Evolutionary conservation across 352 stramenopile species (phyloP), one percentile per base, ranked within the genome.

Genomic region (Thalassiosira sp.): DNA sequence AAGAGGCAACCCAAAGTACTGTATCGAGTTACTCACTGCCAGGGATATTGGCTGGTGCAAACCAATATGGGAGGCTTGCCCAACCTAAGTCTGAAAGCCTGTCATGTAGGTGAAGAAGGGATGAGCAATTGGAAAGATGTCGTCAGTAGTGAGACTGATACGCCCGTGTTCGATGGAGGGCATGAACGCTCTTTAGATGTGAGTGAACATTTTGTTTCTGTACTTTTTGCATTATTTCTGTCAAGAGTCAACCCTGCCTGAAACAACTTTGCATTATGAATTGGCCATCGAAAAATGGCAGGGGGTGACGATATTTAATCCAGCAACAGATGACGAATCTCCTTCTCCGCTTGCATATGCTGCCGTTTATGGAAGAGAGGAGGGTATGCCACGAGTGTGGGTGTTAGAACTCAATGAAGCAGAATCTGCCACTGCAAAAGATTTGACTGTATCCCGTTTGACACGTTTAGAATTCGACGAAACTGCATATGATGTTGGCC

Each of bases 61-160:
- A 98, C 95, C 22, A 98, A 98, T 89, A 91, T 94, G 58, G 94
- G 95, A 76, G 93, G 92, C 61, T 90, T 91, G 22, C 95, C 90
- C 18, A 98, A 99, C 82, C 96, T 98, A 75, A 96, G 97, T 70
- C 62, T 99, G 59, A 96, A 89, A 94, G 89, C 88, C 52, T 70
- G 90, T 88, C 45, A 76, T 82, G 10, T 88, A 58, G 72, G 81
- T 45, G 46, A 89, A 62, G 74, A 79, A 43, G 20, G 25, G 15
- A 62, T 72, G 35, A 77, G 90, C 7, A 63, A 95, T 51, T 98
- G 96, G 96, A 86, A 87, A 25, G 91, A 97, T 70, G 82, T 97
- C 20, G 56, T 60, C 20, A 27, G 46, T 52, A 59, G 40, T 16
- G 22, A 91, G 82, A 25, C 82, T 94, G 66, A 95, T 93, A 66